Evolutionary conservation across 495 filamentous ascomycete species (phyloP), one percentile per base, ranked within the genome.

Genomic region (Xylaria longipes): DNA sequence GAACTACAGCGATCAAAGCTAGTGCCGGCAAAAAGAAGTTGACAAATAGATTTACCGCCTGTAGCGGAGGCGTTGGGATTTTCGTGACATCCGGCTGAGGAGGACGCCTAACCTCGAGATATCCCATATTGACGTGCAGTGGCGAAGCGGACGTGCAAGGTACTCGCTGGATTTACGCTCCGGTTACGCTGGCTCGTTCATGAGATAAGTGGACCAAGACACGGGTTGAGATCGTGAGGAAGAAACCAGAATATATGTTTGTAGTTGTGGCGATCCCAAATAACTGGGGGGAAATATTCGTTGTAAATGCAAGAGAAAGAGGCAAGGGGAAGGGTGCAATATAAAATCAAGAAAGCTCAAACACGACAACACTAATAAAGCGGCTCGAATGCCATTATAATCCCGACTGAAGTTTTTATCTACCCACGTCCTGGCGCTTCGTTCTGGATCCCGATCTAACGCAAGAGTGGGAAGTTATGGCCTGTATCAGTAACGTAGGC

Each of bases 1-100:
- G 46, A 14, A 9, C 20, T 17, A 67, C 64, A 3, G 35, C 2
- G 41, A 67, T 39, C 46, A 54, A 39, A 5, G 64, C 64, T 15
- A 67, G 25, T 11, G 17, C 46, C 12, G 64, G 64, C 5, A 67
- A 54, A 29, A 67, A 67, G 50, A 67, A 54, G 46, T 17, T 67
- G 64, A 67, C 41, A 14, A 67, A 67, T 27, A 67, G 35, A 2
- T 29, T 46, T 41, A n/a, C 64, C 64, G 64, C 64, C 64, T 67
- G 64, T 6, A 67, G 46, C 46, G 64, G 64, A 22, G 64, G 64
- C 11, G 64, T 67, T 14, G 64, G 64, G 20, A 67, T 52, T 45
- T 67, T 52, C 3, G 64, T 67, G 25, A 37, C 64, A 67, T 67
- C 64, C 1, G 29, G 29, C 2, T 56, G 45, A 37, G 64, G 45